These are phyloP conservation scores for Hysterangium stoloniferum DNA, from an alignment of 768 basidiomycete genomes.

Conservation along the genomic window DNA sequence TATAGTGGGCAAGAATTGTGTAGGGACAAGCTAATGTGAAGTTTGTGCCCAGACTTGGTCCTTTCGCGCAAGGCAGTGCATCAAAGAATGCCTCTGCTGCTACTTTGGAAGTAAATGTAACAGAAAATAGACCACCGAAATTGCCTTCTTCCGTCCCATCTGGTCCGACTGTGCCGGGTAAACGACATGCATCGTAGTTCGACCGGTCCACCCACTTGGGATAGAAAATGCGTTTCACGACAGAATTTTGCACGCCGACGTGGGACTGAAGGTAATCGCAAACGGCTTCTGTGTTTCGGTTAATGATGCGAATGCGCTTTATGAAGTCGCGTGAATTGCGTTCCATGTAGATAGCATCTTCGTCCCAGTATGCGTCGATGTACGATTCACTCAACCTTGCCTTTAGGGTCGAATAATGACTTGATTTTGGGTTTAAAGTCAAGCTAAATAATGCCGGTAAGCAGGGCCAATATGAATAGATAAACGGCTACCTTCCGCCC, in stretches of 20 bases:
- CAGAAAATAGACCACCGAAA: slow-evolving; percentile 36
- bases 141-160: slow-evolving; percentile 23
- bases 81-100: slow-evolving; percentile 38
- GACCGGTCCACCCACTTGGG: slow-evolving; percentile 37
- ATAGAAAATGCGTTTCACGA: slow-evolving; percentile 39
- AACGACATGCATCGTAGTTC: slow-evolving; percentile 26
- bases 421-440: slow-evolving; percentile 38
- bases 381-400: slow-evolving; percentile 27
- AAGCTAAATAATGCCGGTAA: too few species aligned
- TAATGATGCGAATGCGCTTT: slow-evolving; percentile 33
- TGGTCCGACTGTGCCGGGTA: slow-evolving; percentile 14
- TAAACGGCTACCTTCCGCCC: slow-evolving; percentile 44
- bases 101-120: slow-evolving; percentile 35
- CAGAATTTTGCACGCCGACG: slow-evolving; percentile 14
- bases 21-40: slow-evolving; percentile 48
- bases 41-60: slow-evolving; percentile 41
- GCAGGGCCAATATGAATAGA: too few species aligned
- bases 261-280: slow-evolving; percentile 34
- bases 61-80: slow-evolving; percentile 40
- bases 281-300: slow-evolving; percentile 38
- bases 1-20: slow-evolving; percentile 40
- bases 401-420: slow-evolving; percentile 32
- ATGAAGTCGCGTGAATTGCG: slow-evolving; percentile 45
- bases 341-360: slow-evolving; percentile 48
- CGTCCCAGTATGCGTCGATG: slow-evolving; percentile 39